phyloP scores from a whole-genome alignment of 2,329 filamentous ascomycete genomes.

The Septoria petroselini region DNA sequence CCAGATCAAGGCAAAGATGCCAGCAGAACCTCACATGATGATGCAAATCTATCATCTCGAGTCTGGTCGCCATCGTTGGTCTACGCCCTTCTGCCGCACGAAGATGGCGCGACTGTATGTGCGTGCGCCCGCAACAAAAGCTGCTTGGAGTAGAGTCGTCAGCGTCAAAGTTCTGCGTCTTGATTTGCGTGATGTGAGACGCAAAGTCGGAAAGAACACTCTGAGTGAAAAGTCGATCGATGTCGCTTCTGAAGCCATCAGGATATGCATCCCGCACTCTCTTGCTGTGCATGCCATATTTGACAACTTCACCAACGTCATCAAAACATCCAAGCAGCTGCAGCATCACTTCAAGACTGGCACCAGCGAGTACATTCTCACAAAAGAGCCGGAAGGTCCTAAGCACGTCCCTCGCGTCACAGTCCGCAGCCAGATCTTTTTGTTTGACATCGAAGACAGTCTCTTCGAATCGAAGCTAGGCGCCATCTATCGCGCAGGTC shows the following conservation, averaged over 20 bases:
- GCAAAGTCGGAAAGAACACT: slow-evolving; percentile 55
- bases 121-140: slow-evolving; percentile 76
- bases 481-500: slow-evolving; percentile 85
- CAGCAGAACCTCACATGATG: slow-evolving; percentile 86
- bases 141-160: slow-evolving; percentile 80
- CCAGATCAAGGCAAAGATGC: slow-evolving; percentile 85
- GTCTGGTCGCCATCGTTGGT: slow-evolving; percentile 81
- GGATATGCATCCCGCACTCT: slow-evolving; percentile 85
- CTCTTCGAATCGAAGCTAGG: slow-evolving; percentile 97
- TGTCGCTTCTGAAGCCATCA: slow-evolving; percentile 77
- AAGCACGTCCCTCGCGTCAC: slow-evolving; percentile 85
- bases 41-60: slow-evolving; percentile 81
- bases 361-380: slow-evolving; percentile 81
- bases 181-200: slow-evolving; percentile 73
- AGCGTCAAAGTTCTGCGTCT: slow-evolving; percentile 78
- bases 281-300: slow-evolving; percentile 84
- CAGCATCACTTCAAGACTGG: slow-evolving; percentile 87
- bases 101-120: slow-evolving; percentile 82
- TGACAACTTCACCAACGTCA: slow-evolving; percentile 86
- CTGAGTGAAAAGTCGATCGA: slow-evolving; percentile 80
- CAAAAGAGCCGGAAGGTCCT: slow-evolving; percentile 79
- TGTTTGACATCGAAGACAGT: slow-evolving; percentile 93
- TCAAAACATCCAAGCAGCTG: slow-evolving; percentile 86
- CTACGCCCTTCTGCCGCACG: slow-evolving; percentile 73
- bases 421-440: slow-evolving; percentile 71